Conservation (phyloP, 1,284 basidiomycete genomes). For the Cystobasidium slooffiae region DNA sequence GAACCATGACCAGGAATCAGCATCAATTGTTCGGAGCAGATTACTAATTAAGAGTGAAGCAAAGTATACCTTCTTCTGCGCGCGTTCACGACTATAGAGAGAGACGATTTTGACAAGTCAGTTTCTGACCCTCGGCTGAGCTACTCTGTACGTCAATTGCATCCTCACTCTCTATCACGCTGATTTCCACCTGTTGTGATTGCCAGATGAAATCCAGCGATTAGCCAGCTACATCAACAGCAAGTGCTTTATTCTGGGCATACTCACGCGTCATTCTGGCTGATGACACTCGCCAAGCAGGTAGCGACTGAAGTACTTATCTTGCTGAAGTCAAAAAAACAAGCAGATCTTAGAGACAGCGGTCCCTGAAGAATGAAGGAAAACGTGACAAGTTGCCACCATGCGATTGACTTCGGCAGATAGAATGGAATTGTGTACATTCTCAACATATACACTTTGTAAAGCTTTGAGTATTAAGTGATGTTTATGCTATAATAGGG, state of each 20-base stretch:
- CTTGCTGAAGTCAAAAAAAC: too few species aligned
- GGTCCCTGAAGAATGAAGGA: too few species aligned
- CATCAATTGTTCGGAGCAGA: too few species aligned
- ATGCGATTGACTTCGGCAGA: background rate
- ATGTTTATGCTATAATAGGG: slow-evolving; percentile 3
- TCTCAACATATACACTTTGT: background rate
- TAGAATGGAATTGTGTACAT: background rate
- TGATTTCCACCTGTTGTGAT: slow-evolving; percentile 12
- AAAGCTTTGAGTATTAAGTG: too few species aligned
- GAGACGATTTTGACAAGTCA: background rate
- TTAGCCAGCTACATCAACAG: background rate
- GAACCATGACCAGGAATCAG: too few species aligned
- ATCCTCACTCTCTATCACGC: slow-evolving; percentile 14
- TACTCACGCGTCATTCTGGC: slow-evolving; percentile 2
- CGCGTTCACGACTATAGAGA: slow-evolving; percentile 14
- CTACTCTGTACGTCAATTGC: too few species aligned
- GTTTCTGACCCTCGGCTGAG: background rate
- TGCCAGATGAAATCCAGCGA: background rate
- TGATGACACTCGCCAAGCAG: too few species aligned
- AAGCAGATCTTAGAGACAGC: too few species aligned
- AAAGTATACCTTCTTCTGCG: slow-evolving; percentile 33
- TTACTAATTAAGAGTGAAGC: too few species aligned
- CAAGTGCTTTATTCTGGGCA: background rate
- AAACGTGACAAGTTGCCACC: background rate
- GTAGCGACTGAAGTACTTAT: too few species aligned